These are phyloP conservation scores for Lobosporangium transversale DNA, from an alignment of 192 early-diverging fungal genomes.

Conservation along the genomic window DNA sequence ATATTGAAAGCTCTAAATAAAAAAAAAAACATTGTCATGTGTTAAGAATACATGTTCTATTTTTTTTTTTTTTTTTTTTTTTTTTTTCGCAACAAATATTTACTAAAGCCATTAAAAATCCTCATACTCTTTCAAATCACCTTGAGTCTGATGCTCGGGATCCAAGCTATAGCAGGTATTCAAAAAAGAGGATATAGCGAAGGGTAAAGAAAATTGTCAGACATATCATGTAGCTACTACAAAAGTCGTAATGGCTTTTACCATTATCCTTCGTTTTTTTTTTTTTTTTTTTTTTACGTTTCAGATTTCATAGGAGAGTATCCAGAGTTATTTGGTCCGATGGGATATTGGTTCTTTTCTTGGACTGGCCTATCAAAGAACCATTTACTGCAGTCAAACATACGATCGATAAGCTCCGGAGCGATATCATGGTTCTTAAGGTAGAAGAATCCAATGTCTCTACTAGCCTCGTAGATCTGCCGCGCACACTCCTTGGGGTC, in stretches of 20 bases:
- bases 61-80: no score
- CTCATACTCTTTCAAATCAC: conserved; percentile 75
- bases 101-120: no score
- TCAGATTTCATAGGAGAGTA: conserved; percentile 65
- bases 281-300: conserved; percentile 46
- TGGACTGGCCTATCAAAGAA: conserved; percentile 64
- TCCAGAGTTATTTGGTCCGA: conserved; percentile 61
- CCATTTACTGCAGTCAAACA: conserved; percentile 62
- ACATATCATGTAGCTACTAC: not conserved
- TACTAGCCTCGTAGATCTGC: conserved; percentile 60
- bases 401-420: conserved; percentile 54
- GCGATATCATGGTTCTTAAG: conserved; percentile 69
- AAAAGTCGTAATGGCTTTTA: not conserved
- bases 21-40: no score
- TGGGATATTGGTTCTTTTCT: conserved; percentile 54
- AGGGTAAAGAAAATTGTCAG: no score
- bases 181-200: not conserved
- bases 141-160: conserved; percentile 56
- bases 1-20: no score
- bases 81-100: no score
- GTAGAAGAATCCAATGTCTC: conserved; percentile 69
- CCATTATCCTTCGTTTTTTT: not conserved
- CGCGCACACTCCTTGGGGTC: conserved; percentile 56
- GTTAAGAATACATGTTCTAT: no score
- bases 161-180: conserved; percentile 51